Evolutionary conservation across 192 early-diverging fungal species (phyloP), one percentile per base, ranked within the genome.

Genomic region (Thoreauomyces humboldtii): DNA sequence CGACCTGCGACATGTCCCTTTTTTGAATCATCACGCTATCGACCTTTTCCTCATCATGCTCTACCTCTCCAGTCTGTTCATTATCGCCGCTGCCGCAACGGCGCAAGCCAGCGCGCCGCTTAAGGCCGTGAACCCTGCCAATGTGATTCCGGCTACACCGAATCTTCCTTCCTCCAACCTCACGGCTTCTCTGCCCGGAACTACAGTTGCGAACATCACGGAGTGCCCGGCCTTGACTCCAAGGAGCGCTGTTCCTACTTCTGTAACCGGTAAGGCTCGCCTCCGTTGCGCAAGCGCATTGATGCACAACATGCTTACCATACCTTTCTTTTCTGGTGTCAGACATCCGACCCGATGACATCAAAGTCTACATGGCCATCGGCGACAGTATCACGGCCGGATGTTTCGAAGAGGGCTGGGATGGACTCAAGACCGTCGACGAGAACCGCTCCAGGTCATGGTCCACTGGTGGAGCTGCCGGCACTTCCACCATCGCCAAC

Each of bases 371-470:
- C 45, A 61, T 61, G 59, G 45, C 59, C 17, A 27, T 61, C 17
- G 59, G 59, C 15, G 59, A 61, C 42, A 61, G 59, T 32, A 61
- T 61, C 42, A 43, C 31, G 9, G 59, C 59, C 7, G 59, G 24
- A 12, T 46, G 44, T 7, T 19, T 25, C 27, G 41, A 21, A 7
- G 25, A 47, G 19, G 59, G 35, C 15, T 61, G 25, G 59, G 44
- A 46, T 17, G 15, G 42, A 7, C 14, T 43, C 7, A 36, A 21
- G 7, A 25, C 41, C 9, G 14, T 46, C 37, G 33, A 32, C 22
- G 59, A 61, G 21, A 46, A 61, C 25, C 59, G 59, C 41, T 14
- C 11, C 12, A 27, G 14, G 2, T 48, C 59, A 2, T 61, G 17
- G 15, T 11, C 42, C 0, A 21, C 44, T 5, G 59, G 59, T 27